These are phyloP conservation scores for Pseudopithomyces chartarum DNA, from an alignment of 2,329 filamentous ascomycete genomes.

Conservation along the genomic window DNA sequence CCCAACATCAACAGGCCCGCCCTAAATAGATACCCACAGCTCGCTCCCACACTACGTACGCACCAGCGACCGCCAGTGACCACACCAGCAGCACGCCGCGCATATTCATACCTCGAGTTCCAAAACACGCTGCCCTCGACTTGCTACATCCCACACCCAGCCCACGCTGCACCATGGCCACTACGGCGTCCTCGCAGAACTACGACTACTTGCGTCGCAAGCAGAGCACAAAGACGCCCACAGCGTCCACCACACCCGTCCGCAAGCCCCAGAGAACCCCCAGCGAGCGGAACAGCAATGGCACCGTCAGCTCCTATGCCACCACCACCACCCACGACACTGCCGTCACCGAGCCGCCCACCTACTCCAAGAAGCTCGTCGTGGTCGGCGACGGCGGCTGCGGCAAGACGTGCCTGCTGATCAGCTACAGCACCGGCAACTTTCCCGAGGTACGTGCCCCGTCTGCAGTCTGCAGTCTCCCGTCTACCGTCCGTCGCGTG, in stretches of 20 bases:
- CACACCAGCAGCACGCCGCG: not conserved
- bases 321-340: constrained; percentile 80
- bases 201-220: constrained; percentile 65
- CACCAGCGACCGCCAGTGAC: constrained; percentile 1
- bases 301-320: constrained; percentile 84
- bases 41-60: constrained; percentile 2
- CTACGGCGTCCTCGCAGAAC: constrained; percentile 46
- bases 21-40: constrained; percentile 4
- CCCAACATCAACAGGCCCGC: constrained; percentile 8
- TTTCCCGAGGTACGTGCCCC: constrained; percentile 81
- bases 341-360: constrained; percentile 84
- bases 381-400: constrained; percentile 98
- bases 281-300: constrained; percentile 77
- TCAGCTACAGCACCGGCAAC: constrained; percentile 98
- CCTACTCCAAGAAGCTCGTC: constrained; percentile 99
- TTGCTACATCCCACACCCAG: constrained; percentile 2
- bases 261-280: constrained; percentile 56
- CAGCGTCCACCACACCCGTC: constrained; percentile 39
- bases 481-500: not conserved
- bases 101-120: constrained; percentile 3
- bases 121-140: too few relatives aligned
- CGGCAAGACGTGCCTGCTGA: constrained; percentile 97
- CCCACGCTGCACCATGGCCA: constrained; percentile 23
- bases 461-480: too few relatives aligned
- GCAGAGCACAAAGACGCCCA: constrained; percentile 51